Conservation (phyloP, 805 yeast species). For the Saturnispora sanitii region DNA sequence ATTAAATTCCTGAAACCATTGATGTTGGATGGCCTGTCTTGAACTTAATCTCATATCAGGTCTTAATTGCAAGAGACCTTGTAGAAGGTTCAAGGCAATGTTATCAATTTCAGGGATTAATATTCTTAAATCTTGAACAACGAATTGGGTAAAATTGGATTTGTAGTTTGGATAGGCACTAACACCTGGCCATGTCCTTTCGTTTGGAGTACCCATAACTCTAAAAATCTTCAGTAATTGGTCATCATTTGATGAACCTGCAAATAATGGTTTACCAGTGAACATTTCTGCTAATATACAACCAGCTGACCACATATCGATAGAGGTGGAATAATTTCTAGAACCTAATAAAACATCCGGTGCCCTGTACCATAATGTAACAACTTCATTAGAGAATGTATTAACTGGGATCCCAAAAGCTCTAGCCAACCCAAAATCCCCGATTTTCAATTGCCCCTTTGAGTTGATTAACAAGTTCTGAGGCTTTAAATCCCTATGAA, state of each 20-base stretch:
- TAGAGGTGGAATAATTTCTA: constrained; percentile 90
- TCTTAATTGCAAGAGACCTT: constrained; percentile 48
- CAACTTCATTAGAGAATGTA: constrained; percentile 95
- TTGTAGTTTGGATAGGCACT: constrained; percentile 81
- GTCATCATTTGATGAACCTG: constrained; percentile 94
- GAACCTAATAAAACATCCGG: constrained; percentile 95
- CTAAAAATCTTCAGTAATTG: constrained; percentile 87
- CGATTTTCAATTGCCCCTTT: constrained; percentile 87
- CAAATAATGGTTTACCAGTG: constrained; percentile 93
- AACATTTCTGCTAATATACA: constrained; percentile 98
- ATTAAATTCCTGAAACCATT: constrained; percentile 74
- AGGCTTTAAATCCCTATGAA: constrained; percentile 85
- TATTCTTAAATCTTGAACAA: constrained; percentile 74
- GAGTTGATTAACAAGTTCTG: constrained; percentile 82
- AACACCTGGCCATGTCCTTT: constrained; percentile 95
- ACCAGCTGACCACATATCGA: constrained; percentile 98
- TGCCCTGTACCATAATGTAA: constrained; percentile 95
- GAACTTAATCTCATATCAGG: constrained; percentile 54
- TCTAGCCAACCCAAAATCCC: constrained; percentile 94
- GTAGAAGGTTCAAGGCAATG: constrained; percentile 58
- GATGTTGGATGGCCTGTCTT: constrained; percentile 54
- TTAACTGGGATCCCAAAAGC: constrained; percentile 98
- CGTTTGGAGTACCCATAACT: constrained; percentile 94
- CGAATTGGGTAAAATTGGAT: constrained; percentile 72
- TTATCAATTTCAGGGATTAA: constrained; percentile 62